These are phyloP conservation scores for Wickerhamomyces bovis DNA, from an alignment of 805 yeast species.

Conservation along the genomic window DNA sequence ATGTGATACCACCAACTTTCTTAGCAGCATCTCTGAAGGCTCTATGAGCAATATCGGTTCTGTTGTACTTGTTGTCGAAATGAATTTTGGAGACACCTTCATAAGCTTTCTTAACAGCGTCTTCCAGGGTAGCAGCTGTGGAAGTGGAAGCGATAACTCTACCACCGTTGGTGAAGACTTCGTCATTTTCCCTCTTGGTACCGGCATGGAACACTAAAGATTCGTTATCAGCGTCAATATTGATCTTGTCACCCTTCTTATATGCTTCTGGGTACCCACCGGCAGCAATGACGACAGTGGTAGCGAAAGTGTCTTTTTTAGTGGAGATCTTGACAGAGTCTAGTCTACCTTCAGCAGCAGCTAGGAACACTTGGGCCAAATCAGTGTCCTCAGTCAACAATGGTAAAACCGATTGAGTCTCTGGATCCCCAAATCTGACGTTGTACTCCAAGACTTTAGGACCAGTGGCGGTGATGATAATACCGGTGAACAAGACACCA, in stretches of 20 bases:
- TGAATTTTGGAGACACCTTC: constrained; percentile 71
- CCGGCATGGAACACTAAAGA: constrained; percentile 95
- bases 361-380: constrained; percentile 85
- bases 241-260: constrained; percentile 79
- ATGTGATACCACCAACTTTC: constrained; percentile 52
- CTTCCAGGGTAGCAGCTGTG: constrained; percentile 63
- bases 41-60: constrained; percentile 93
- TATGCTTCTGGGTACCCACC: constrained; percentile 94
- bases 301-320: constrained; percentile 54
- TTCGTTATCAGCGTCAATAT: constrained; percentile 42
- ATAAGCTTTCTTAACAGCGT: constrained; percentile 83
- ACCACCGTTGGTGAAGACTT: constrained; percentile 85
- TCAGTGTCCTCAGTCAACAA: constrained; percentile 80
- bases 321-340: constrained; percentile 69
- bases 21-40: constrained; percentile 63
- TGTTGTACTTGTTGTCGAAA: constrained; percentile 72
- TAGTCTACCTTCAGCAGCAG: constrained; percentile 89
- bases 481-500: constrained; percentile 92
- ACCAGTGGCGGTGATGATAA: constrained; percentile 81
- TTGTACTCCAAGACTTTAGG: constrained; percentile 96
- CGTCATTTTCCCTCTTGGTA: constrained; percentile 54
- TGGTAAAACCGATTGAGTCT: constrained; percentile 94
- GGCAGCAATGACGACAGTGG: constrained; percentile 95
- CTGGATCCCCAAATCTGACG: constrained; percentile 99
- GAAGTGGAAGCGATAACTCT: constrained; percentile 96